These are phyloP conservation scores for Copromyces sp. DNA, from an alignment of 495 filamentous ascomycete genomes.

Conservation along the genomic window DNA sequence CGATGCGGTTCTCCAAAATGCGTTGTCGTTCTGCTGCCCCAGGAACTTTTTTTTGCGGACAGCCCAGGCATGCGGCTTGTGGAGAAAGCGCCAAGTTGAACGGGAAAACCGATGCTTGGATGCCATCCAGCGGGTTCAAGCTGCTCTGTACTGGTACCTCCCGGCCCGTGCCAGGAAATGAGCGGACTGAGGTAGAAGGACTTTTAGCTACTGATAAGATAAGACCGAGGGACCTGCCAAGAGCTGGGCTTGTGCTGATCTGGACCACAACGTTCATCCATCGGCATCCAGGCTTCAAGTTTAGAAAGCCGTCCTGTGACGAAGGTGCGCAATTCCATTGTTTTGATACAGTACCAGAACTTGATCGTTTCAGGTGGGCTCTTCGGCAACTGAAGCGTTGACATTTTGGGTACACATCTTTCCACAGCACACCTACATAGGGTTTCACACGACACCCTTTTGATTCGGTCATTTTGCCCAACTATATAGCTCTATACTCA, in stretches of 20 bases:
- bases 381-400: not conserved
- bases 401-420: not conserved
- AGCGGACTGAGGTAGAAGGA: not conserved
- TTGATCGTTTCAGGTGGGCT: not conserved
- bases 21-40: not conserved
- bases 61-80: not conserved
- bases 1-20: not conserved
- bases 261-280: not conserved
- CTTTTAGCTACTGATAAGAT: not conserved
- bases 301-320: not conserved
- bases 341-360: not conserved
- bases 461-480: not conserved
- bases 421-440: not conserved
- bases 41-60: conserved; percentile 4
- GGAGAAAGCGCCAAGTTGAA: not conserved
- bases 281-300: not conserved
- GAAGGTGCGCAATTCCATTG: not conserved
- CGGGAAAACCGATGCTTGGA: not conserved
- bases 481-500: not conserved
- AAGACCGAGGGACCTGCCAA: not conserved
- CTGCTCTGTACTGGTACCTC: not conserved
- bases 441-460: not conserved
- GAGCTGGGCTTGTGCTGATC: not conserved
- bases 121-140: not conserved
- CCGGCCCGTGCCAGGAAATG: not conserved